Percentiles rank a stretch among this genome's conserved stretches.
Conservation (phyloP, 106 monocot species). For the Vanilla planifolia region DNA sequence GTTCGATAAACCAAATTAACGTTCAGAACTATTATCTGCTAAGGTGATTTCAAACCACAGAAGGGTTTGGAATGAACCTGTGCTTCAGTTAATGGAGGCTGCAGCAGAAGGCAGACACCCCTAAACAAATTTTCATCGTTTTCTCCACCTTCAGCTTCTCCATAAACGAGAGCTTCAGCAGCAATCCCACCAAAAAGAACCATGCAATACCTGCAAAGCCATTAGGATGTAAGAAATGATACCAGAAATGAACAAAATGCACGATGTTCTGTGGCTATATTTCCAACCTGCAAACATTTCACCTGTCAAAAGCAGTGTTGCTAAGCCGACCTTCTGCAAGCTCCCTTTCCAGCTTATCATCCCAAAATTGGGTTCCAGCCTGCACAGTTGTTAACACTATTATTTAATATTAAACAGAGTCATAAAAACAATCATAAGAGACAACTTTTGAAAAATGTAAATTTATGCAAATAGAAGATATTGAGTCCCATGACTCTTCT, state of each 20-base stretch:
- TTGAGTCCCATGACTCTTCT: too few relatives aligned
- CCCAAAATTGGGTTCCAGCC: conserved; percentile 97
- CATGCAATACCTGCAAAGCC: conserved; percentile 42
- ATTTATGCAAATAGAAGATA: too few relatives aligned
- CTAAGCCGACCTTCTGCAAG: conserved; percentile 72
- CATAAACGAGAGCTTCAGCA: conserved; percentile 53
- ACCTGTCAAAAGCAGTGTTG: conserved; percentile 76
- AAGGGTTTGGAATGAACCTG: conserved; percentile 18
- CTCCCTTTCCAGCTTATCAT: conserved; percentile 82
- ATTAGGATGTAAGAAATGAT: background rate
- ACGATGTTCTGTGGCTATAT: background rate
- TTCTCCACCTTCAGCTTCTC: conserved; percentile 63
- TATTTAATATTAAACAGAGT: background rate
- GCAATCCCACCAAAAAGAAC: conserved; percentile 57
- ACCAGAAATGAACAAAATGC: background rate
- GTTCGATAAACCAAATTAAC: background rate
- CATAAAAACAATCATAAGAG: background rate
- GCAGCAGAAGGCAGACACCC: conserved; percentile 31
- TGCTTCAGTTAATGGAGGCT: conserved; percentile 32
- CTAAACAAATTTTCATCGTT: conserved; percentile 65
- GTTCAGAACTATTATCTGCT: background rate
- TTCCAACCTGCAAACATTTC: background rate
- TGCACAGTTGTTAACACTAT: conserved; percentile 6
- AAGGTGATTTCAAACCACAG: background rate
- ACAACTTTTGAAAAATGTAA: too few relatives aligned